phyloP scores from a whole-genome alignment of 352 stramenopile species.

The Blastocystis hominis region DNA sequence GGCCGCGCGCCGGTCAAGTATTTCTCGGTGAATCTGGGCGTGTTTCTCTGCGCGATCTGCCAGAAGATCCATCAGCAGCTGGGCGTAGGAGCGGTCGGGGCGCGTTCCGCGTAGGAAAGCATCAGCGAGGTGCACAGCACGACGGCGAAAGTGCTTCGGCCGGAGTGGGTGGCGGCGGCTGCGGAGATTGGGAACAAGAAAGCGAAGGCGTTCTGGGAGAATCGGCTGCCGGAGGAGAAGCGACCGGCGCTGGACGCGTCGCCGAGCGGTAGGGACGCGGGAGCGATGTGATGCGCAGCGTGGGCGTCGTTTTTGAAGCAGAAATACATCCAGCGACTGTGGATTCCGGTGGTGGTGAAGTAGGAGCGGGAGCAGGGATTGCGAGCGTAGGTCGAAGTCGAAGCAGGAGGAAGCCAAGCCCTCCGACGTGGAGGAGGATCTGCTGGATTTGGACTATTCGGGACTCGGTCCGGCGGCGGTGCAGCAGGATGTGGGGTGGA shows the following conservation, averaged over 20 bases:
- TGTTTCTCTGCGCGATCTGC: constrained; percentile 48
- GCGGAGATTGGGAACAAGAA: constrained; percentile 52
- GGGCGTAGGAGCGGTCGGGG: neutral
- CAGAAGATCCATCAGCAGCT: constrained; percentile 49
- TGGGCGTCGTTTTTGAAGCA: constrained; percentile 48
- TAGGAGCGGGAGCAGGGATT: neutral
- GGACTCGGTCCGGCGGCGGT: constrained; percentile 18
- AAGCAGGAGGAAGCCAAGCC: constrained; percentile 1
- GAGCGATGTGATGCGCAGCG: neutral
- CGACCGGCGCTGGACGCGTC: neutral
- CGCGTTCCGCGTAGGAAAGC: constrained; percentile 1
- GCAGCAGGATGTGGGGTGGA: constrained; percentile 26
- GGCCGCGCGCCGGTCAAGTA: constrained; percentile 17
- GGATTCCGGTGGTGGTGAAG: constrained; percentile 10
- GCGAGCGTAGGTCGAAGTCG: neutral
- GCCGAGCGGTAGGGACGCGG: neutral
- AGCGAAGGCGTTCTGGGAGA: constrained; percentile 41
- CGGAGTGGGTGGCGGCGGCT: constrained; percentile 29
- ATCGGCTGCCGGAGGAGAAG: neutral
- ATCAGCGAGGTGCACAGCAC: constrained; percentile 45
- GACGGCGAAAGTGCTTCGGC: neutral
- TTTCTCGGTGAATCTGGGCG: constrained; percentile 45
- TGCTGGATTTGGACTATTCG: constrained; percentile 44
- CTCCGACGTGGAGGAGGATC: constrained; percentile 24
- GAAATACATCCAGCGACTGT: constrained; percentile 46